Conservation (phyloP, 345 rosid genomes). For the Salix arbutifolia region DNA sequence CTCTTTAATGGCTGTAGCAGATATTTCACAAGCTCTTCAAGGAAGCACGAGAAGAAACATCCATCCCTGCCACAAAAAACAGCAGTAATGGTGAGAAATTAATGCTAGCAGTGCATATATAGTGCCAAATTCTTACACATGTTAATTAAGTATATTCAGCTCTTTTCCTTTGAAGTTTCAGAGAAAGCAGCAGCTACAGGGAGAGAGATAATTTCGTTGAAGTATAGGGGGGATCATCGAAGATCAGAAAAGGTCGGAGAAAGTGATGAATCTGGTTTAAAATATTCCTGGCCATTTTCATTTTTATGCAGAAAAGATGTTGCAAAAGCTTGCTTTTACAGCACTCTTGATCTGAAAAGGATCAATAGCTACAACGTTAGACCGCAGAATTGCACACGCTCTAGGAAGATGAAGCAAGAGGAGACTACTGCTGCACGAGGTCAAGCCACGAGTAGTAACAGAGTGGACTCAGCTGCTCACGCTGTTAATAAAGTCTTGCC, state of each 20-base stretch:
- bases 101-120: background rate
- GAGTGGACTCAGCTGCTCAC: conserved; percentile 26
- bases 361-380: conserved; percentile 16
- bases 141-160: background rate
- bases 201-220: conserved; percentile 22
- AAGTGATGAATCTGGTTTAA: conserved; percentile 3
- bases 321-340: conserved; percentile 54
- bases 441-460: conserved; percentile 12
- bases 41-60: conserved; percentile 19
- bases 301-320: conserved; percentile 54
- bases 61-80: conserved; percentile 7
- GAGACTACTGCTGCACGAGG: conserved; percentile 23
- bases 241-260: conserved; percentile 18
- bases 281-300: conserved; percentile 23
- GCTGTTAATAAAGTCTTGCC: conserved; percentile 54
- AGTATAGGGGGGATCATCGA: conserved; percentile 18
- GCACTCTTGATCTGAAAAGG: conserved; percentile 45
- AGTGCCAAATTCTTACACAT: background rate
- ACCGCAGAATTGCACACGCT: conserved; percentile 23
- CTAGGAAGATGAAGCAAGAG: conserved; percentile 50
- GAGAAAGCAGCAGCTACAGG: conserved; percentile 24
- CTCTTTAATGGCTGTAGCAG: conserved; percentile 42
- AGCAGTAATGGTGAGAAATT: conserved; percentile 21
- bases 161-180: conserved; percentile 6
- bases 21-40: conserved; percentile 54